These are phyloP conservation scores for Trichoderma lentiforme DNA, from an alignment of 2,329 filamentous ascomycete species.

Conservation along the genomic window DNA sequence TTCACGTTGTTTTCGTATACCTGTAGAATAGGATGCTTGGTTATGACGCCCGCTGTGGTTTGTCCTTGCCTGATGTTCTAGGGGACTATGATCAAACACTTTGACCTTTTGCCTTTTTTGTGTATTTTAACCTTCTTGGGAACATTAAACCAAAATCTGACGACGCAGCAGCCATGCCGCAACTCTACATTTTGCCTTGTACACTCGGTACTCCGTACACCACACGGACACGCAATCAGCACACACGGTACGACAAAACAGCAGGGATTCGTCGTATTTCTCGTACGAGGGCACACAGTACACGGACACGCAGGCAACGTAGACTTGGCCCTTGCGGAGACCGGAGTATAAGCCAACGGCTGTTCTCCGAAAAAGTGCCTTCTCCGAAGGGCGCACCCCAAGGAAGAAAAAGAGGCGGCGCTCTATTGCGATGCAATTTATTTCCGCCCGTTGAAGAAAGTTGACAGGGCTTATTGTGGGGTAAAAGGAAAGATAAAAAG, in stretches of 20 bases:
- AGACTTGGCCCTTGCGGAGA: not conserved
- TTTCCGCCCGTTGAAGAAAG: not conserved
- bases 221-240: not conserved
- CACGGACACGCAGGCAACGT: not conserved
- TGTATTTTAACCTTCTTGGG: not conserved
- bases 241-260: not conserved
- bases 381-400: not conserved
- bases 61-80: not conserved
- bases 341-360: not conserved
- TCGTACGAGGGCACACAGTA: not conserved
- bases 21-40: not conserved
- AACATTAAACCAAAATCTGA: slow-evolving; percentile 1
- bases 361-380: not conserved
- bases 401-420: not conserved
- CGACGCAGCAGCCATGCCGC: not conserved
- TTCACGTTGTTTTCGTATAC: not conserved
- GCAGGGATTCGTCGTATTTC: not conserved
- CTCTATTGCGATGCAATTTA: not conserved
- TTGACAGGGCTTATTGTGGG: not conserved
- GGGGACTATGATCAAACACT: not conserved
- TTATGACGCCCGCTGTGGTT: not conserved
- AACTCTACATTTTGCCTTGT: not conserved
- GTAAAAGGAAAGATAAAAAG: not conserved
- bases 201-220: not conserved
- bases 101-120: not conserved